Evolutionary conservation across 805 yeast species (phyloP).

Genomic region (Starmerella stigmatis): DNA sequence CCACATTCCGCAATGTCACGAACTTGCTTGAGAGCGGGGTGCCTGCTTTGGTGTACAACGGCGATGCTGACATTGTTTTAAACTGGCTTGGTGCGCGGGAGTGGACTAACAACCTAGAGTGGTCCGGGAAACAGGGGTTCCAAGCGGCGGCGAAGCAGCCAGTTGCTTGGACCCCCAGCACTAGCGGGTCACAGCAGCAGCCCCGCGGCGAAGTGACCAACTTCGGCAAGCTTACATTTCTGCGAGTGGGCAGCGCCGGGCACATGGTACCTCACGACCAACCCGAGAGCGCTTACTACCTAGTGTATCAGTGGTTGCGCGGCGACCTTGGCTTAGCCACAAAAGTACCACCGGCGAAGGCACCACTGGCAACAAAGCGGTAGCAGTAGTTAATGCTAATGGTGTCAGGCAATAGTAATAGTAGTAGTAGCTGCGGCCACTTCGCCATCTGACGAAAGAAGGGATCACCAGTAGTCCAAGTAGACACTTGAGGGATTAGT

Average conservation of each 20-base stretch:
- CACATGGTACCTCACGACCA: constrained; percentile 91
- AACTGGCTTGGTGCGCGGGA: constrained; percentile 91
- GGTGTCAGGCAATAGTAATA: no score
- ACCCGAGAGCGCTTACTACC: constrained; percentile 58
- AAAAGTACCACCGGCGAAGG: no score
- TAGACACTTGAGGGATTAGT: no score
- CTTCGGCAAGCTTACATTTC: constrained; percentile 58
- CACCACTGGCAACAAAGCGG: not conserved
- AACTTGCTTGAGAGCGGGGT: constrained; percentile 57
- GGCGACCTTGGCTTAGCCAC: constrained; percentile 14
- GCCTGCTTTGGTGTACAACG: constrained; percentile 84
- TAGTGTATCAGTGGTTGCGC: constrained; percentile 64
- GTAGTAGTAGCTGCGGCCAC: no score
- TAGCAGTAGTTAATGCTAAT: no score
- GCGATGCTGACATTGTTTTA: constrained; percentile 92
- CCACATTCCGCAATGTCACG: constrained; percentile 63
- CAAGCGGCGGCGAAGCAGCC: constrained; percentile 35
- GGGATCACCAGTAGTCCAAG: not conserved
- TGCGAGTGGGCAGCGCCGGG: constrained; percentile 72
- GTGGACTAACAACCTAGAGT: constrained; percentile 61
- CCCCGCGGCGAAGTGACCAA: constrained; percentile 62
- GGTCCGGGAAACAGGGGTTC: constrained; percentile 41
- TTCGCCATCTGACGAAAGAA: no score
- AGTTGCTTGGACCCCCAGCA: constrained; percentile 33
- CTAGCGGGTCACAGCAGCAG: constrained; percentile 29